phyloP scores from a whole-genome alignment of 2,329 filamentous ascomycete genomes.

The Colletotrichum zoysiae region DNA sequence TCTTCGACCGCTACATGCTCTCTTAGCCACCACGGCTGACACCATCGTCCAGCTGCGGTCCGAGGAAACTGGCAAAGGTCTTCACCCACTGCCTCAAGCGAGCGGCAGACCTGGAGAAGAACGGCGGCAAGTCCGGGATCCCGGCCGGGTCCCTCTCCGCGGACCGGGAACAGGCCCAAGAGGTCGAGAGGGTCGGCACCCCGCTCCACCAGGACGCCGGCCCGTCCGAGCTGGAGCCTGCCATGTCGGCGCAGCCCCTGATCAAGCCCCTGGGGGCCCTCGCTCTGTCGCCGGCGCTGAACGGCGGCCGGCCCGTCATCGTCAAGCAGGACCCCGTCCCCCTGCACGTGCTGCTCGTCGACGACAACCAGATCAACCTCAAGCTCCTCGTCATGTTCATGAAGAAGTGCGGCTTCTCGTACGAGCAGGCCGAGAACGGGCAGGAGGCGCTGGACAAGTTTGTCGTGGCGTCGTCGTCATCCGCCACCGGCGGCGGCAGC shows the following conservation, averaged over 20 bases:
- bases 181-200: constrained; percentile 10
- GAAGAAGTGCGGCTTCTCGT: constrained; percentile 56
- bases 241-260: constrained; percentile 6
- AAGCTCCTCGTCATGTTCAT: constrained; percentile 58
- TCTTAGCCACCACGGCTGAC: background rate
- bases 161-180: background rate
- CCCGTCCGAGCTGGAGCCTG: background rate
- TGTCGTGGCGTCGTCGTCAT: constrained; percentile 46
- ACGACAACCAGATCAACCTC: constrained; percentile 59
- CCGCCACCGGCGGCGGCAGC: background rate
- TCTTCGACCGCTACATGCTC: background rate
- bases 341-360: constrained; percentile 53
- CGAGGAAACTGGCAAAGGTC: constrained; percentile 49
- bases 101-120: constrained; percentile 14
- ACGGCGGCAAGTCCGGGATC: background rate
- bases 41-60: constrained; percentile 40
- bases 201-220: constrained; percentile 2
- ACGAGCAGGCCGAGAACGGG: constrained; percentile 60
- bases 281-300: background rate
- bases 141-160: background rate
- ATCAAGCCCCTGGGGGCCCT: constrained; percentile 27
- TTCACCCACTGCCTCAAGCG: constrained; percentile 45
- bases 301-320: constrained; percentile 15
- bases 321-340: constrained; percentile 12
- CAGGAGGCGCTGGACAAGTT: constrained; percentile 61